Evolutionary conservation across 257 asterid species (phyloP).

Genomic region (Ballota nigra): DNA sequence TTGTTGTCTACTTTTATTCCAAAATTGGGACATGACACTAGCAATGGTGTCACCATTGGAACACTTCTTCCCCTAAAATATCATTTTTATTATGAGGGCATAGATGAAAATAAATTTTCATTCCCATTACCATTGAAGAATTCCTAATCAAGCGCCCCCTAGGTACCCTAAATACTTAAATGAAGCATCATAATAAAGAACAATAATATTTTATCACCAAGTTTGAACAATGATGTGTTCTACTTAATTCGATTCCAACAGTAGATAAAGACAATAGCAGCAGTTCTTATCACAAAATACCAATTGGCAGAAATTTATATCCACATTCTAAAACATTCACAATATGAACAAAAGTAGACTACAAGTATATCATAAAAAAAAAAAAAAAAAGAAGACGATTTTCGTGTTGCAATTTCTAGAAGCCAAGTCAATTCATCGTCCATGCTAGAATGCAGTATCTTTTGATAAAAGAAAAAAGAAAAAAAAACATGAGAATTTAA

Average conservation of each 20-base stretch:
- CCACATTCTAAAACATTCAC: constrained; percentile 18
- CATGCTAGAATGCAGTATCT: constrained; percentile 3
- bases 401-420: constrained; percentile 14
- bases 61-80: too few relatives aligned
- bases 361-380: constrained; percentile 17
- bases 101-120: too few relatives aligned
- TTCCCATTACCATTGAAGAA: too few relatives aligned
- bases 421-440: background rate
- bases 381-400: background rate
- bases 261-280: background rate
- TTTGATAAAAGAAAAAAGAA: background rate
- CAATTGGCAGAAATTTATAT: constrained; percentile 19
- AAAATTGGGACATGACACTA: too few relatives aligned
- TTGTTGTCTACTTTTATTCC: too few relatives aligned
- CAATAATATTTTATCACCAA: background rate
- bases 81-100: too few relatives aligned
- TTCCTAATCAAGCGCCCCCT: too few relatives aligned
- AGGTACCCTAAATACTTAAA: too few relatives aligned
- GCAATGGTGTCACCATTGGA: too few relatives aligned
- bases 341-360: constrained; percentile 21
- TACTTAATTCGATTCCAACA: background rate
- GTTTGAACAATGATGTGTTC: background rate
- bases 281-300: background rate
- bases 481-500: constrained; percentile 13
- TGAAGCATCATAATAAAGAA: too few relatives aligned